Conservation (phyloP, 2,329 filamentous ascomycete genomes). For the Fusarium devonianum region DNA sequence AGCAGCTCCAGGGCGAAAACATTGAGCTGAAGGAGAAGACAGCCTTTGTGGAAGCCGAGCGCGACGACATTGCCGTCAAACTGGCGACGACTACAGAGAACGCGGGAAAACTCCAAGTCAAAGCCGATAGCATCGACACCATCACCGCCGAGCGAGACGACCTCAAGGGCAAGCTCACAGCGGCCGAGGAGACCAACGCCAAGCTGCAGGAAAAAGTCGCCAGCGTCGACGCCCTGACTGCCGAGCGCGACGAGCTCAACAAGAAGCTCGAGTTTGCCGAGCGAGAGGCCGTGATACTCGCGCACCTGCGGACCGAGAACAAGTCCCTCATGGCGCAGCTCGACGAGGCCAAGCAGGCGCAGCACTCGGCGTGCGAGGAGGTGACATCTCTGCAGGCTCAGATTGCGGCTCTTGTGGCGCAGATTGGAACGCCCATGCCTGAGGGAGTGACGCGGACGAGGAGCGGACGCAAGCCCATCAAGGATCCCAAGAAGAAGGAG, state of each 20-base stretch:
- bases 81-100: slow-evolving; percentile 28
- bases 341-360: slow-evolving; percentile 32
- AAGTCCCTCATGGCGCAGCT: slow-evolving; percentile 38
- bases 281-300: slow-evolving; percentile 31
- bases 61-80: slow-evolving; percentile 37
- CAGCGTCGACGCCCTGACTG: slow-evolving; percentile 14
- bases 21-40: too few relatives aligned
- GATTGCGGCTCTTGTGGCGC: slow-evolving; percentile 31
- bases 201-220: slow-evolving; percentile 19
- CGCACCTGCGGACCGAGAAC: slow-evolving; percentile 36
- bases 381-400: slow-evolving; percentile 32
- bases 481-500: slow-evolving; percentile 37
- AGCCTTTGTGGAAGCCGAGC: slow-evolving; percentile 18
- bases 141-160: slow-evolving; percentile 30
- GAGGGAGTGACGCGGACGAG: slow-evolving; percentile 12
- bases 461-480: slow-evolving; percentile 32
- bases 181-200: slow-evolving; percentile 15
- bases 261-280: slow-evolving; percentile 36
- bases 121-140: slow-evolving; percentile 20
- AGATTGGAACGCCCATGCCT: slow-evolving; percentile 22
- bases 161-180: slow-evolving; percentile 22
- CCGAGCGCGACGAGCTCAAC: slow-evolving; percentile 24
- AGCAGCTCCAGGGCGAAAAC: slow-evolving; percentile 7
- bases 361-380: slow-evolving; percentile 32
- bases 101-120: slow-evolving; percentile 23